phyloP scores from a whole-genome alignment of 176 grass and related monocot genomes.

The Zoysia japonica region DNA sequence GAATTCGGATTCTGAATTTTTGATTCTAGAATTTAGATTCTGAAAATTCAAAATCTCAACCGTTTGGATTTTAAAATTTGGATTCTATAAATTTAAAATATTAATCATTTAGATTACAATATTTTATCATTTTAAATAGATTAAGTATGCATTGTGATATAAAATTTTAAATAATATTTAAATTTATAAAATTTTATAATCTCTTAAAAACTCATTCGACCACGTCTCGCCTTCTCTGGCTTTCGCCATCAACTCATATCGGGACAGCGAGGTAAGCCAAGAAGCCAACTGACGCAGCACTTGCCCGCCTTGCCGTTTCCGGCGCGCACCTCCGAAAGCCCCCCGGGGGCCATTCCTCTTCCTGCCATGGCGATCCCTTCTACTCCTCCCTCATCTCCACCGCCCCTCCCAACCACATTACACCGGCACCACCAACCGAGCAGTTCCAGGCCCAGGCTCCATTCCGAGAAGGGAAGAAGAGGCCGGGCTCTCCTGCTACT shows the following conservation, averaged over 20 bases:
- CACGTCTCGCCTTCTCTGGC: slow-evolving; percentile 7
- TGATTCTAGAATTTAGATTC: too few species aligned
- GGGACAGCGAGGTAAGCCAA: slow-evolving; percentile 29
- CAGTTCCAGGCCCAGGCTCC: slow-evolving; percentile 20
- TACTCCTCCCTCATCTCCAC: slow-evolving; percentile 41
- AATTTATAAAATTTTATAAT: too few species aligned
- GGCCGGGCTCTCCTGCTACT: slow-evolving; percentile 15
- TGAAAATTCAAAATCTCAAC: too few species aligned
- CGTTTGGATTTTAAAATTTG: too few species aligned
- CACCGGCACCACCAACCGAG: slow-evolving; percentile 25
- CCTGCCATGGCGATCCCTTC: slow-evolving; percentile 55
- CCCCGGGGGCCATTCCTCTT: slow-evolving; percentile 59
- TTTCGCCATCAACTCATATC: slow-evolving; percentile 14
- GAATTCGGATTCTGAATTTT: too few species aligned
- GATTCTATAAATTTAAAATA: too few species aligned
- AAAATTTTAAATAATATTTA: too few species aligned
- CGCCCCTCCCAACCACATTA: slow-evolving; percentile 28
- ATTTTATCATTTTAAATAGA: too few species aligned
- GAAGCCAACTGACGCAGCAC: slow-evolving; percentile 27
- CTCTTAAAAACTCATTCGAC: too few species aligned
- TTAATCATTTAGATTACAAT: too few species aligned
- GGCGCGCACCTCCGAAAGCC: slow-evolving; percentile 60
- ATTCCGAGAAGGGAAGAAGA: slow-evolving; percentile 30
- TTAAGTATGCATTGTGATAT: too few species aligned
- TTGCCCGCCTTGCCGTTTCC: slow-evolving; percentile 61